Evolutionary conservation across 2,329 filamentous ascomycete genomes (phyloP).

Genomic region (Talaromyces rugulosus): DNA sequence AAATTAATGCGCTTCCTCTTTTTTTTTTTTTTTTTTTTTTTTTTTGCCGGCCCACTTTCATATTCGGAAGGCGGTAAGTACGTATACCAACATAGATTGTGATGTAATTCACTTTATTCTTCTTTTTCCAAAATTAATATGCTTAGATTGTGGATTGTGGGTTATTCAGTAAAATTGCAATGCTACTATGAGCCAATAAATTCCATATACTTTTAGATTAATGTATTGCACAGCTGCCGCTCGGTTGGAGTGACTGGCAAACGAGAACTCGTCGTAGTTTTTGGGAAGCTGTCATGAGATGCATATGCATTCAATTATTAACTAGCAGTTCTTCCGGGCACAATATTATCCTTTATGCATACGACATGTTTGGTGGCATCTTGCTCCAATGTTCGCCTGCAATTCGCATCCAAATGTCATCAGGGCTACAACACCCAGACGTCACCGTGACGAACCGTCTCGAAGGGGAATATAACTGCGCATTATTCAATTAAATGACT

Average conservation of each 20-base stretch:
- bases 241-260: background rate
- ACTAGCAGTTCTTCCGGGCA: too few species aligned
- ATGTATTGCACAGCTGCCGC: background rate
- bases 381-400: slow-evolving; percentile 2
- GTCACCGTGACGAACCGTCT: slow-evolving; percentile 10
- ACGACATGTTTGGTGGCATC: slow-evolving; percentile 8
- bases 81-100: background rate
- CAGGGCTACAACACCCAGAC: background rate
- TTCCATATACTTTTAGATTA: background rate
- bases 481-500: background rate
- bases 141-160: background rate
- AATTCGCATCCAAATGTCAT: background rate
- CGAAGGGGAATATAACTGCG: background rate
- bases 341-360: background rate
- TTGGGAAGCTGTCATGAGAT: background rate
- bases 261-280: background rate
- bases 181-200: background rate
- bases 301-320: too few species aligned
- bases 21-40: background rate
- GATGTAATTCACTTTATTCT: background rate
- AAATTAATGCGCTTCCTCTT: background rate
- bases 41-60: background rate
- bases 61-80: background rate
- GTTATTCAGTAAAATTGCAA: background rate
- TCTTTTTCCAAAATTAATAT: background rate